phyloP scores from a whole-genome alignment of 1,284 basidiomycete species.

The Marasmius fiardii region DNA sequence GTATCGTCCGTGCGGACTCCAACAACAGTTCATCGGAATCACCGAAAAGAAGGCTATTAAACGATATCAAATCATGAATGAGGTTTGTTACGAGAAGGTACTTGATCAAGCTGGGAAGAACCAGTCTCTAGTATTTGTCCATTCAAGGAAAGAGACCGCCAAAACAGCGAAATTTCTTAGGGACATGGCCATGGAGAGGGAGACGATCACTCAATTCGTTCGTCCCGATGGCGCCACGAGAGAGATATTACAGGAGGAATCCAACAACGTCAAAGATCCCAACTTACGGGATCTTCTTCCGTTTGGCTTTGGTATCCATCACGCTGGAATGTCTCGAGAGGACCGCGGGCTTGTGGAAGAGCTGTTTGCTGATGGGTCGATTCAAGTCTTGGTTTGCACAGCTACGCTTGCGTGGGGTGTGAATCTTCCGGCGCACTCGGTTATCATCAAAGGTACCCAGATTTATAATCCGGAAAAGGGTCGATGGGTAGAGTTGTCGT shows the following conservation, averaged over 20 bases:
- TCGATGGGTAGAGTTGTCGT: slow-evolving; percentile 93
- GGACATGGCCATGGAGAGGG: slow-evolving; percentile 95
- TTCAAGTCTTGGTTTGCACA: slow-evolving; percentile 96
- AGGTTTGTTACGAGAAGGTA: slow-evolving; percentile 99
- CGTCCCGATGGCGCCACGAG: slow-evolving; percentile 86
- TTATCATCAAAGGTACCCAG: slow-evolving; percentile 99
- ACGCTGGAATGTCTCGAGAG: slow-evolving; percentile 97
- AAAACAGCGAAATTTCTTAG: slow-evolving; percentile 96
- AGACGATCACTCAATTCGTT: slow-evolving; percentile 94
- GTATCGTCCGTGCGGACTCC: slow-evolving; percentile 91
- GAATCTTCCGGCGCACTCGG: slow-evolving; percentile 95
- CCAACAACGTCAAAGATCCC: slow-evolving; percentile 79
- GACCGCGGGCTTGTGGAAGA: slow-evolving; percentile 95
- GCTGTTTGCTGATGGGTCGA: slow-evolving; percentile 88
- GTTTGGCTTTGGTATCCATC: slow-evolving; percentile 97
- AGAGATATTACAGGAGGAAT: slow-evolving; percentile 85
- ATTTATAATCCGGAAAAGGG: slow-evolving; percentile 99
- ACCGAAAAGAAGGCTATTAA: slow-evolving; percentile 99
- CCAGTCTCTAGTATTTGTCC: slow-evolving; percentile 94
- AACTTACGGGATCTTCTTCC: slow-evolving; percentile 90
- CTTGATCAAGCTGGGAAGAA: slow-evolving; percentile 91
- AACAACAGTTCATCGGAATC: slow-evolving; percentile 96
- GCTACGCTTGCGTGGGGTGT: slow-evolving; percentile 99
- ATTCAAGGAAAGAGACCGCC: slow-evolving; percentile 97
- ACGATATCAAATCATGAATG: slow-evolving; percentile 96